Evolutionary conservation across 2,329 filamentous ascomycete genomes (phyloP), one percentile per base, ranked within the genome.

Genomic region (Delphinella strobiligena): DNA sequence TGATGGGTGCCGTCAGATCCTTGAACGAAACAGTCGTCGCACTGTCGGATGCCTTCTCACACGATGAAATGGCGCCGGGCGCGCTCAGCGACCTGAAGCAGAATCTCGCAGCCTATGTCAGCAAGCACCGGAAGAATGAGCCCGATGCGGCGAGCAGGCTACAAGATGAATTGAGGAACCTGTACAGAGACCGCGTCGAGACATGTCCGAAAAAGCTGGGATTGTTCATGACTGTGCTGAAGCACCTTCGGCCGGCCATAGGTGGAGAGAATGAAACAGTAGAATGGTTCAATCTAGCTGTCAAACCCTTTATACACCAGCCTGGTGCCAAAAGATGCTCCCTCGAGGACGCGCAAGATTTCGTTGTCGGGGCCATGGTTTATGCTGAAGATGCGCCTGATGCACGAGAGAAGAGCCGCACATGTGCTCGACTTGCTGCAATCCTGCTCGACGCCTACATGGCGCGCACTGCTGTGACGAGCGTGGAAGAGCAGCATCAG

Each of bases 201-300:
- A 69, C 70, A 24, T 66, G 67, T 17, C 63, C 72, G 2, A 57
- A 69, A 37, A 73, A 75, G 48, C 72, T 74, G 54, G 75, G 73
- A 4, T 62, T 75, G n/a, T 91, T 88, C 59, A 67, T 88, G 14
- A 70, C 72, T 36, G 69, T 83, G 34, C 61, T 89, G 40, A 71
- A 74, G 34, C 70, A 69, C 31, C 63, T 89, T 27, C 69, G 77
- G 17, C 75, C 80, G 2, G 70, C 71, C 9, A 68, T 91, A 39
- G 71, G 69, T 41, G 75, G 75, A 9, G 70, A 78, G 2, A 67
- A 72, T 24, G 72, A 78, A 40, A 59, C 84, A 40, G 61, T 78
- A 40, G 70, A 78, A 43, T 91, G 84, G 84, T 86, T 82, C 71
- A 74, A 82, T 34, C 62, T 72, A 46, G 64, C 80, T 11, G 59